phyloP scores from a whole-genome alignment of 257 asterid species.

The Ehretia macrophylla region DNA sequence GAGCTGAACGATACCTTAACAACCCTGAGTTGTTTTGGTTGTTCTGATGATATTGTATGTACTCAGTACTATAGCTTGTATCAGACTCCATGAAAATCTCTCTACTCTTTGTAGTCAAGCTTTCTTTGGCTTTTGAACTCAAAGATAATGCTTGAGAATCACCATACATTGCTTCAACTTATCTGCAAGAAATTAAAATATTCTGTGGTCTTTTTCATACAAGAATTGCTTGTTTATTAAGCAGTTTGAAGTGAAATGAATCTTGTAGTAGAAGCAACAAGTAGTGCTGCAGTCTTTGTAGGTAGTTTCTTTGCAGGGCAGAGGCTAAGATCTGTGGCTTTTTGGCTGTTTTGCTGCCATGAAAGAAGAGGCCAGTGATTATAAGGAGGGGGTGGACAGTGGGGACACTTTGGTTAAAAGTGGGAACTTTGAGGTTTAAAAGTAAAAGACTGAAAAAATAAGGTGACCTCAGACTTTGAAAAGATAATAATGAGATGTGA shows the following conservation, averaged over 20 bases:
- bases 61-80: constrained; percentile 9
- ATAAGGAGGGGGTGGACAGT: neutral
- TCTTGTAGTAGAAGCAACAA: constrained; percentile 50
- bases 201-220: constrained; percentile 11
- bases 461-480: neutral
- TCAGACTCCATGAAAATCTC: constrained; percentile 44
- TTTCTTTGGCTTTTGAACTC: constrained; percentile 13
- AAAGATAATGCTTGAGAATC: constrained; percentile 53
- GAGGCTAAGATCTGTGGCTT: constrained; percentile 1
- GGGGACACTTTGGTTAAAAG: constrained; percentile 8
- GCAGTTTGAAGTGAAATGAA: constrained; percentile 27
- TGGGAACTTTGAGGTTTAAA: constrained; percentile 11
- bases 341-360: neutral
- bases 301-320: too few species aligned
- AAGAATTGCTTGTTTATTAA: constrained; percentile 48
- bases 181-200: too few species aligned
- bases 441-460: neutral
- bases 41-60: too few species aligned
- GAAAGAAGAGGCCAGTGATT: neutral
- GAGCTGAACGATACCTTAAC: constrained; percentile 70
- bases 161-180: constrained; percentile 49
- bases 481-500: neutral
- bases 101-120: neutral
- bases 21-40: constrained; percentile 47
- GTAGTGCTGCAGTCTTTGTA: neutral